phyloP scores from a whole-genome alignment of 495 filamentous ascomycete genomes.

The Cryomyces antarcticus region DNA sequence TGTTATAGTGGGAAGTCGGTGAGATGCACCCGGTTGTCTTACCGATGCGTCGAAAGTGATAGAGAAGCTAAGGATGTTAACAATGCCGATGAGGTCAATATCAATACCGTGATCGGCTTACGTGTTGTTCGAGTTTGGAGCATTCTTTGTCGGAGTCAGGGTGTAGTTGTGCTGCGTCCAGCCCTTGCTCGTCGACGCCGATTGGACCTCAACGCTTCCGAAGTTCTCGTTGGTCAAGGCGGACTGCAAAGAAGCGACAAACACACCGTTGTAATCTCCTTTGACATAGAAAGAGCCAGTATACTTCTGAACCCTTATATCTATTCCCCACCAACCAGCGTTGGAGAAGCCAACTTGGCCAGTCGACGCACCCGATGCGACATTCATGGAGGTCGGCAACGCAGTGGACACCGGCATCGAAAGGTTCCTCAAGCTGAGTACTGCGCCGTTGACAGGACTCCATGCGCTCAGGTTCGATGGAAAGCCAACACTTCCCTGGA shows the following conservation, averaged over 20 bases:
- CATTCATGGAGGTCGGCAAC: constrained; percentile 37
- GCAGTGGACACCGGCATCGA: constrained; percentile 28
- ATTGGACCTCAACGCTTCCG: constrained; percentile 20
- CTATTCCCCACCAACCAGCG: constrained; percentile 11
- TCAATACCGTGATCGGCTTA: too few species aligned
- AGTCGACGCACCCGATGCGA: constrained; percentile 12
- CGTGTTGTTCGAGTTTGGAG: constrained; percentile 19
- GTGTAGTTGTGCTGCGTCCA: constrained; percentile 31
- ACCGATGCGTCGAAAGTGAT: constrained; percentile 16
- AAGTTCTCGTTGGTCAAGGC: constrained; percentile 25
- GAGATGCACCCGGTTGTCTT: constrained; percentile 6
- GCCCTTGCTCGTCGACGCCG: constrained; percentile 14
- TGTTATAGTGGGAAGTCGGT: too few species aligned
- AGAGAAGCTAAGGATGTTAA: neutral
- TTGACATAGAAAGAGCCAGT: constrained; percentile 18
- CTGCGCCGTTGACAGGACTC: constrained; percentile 29
- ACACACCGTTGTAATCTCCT: constrained; percentile 15
- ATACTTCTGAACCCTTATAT: constrained; percentile 12
- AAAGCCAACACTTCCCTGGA: constrained; percentile 27
- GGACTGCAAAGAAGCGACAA: constrained; percentile 27
- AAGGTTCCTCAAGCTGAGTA: constrained; percentile 27
- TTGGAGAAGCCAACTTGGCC: constrained; percentile 12
- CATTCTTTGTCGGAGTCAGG: constrained; percentile 16
- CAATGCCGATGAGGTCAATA: too few species aligned
- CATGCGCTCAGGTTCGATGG: constrained; percentile 29